phyloP scores from a whole-genome alignment of 2,329 filamentous ascomycete genomes.

The Aspergillus oerlinghausenensis region DNA sequence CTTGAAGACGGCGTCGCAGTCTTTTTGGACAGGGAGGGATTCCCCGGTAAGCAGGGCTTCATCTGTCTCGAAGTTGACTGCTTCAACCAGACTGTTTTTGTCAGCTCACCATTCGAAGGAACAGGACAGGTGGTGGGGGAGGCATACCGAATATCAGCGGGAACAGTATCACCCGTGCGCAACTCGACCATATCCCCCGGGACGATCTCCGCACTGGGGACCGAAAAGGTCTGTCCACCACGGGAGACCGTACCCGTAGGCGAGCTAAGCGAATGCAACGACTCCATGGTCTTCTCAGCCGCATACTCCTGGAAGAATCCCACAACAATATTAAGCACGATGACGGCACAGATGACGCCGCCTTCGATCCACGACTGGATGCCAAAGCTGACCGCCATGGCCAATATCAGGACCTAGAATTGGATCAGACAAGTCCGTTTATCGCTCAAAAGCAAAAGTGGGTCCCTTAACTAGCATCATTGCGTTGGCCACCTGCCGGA shows the following conservation, averaged over 20 bases:
- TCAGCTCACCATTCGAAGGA: no score
- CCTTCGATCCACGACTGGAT: conserved; percentile 57
- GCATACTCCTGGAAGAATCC: conserved; percentile 59
- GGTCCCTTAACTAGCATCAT: conserved; percentile 55
- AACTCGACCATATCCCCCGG: conserved; percentile 56
- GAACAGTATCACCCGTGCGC: conserved; percentile 57
- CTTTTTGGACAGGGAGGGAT: conserved; percentile 56
- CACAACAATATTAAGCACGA: conserved; percentile 54
- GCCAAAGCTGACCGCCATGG: conserved; percentile 62
- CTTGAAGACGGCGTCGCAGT: conserved; percentile 42
- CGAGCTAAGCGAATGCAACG: conserved; percentile 53
- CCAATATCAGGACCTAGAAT: conserved; percentile 66
- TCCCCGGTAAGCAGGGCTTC: conserved; percentile 61
- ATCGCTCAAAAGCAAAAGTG: conserved; percentile 10
- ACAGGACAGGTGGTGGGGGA: no score
- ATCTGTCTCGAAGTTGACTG: conserved; percentile 73
- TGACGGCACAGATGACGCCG: conserved; percentile 56
- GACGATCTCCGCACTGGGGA: conserved; percentile 56
- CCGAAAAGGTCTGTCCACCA: conserved; percentile 51
- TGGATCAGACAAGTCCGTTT: conserved; percentile 20
- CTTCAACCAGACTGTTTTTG: conserved; percentile 48
- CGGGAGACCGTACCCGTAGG: conserved; percentile 56
- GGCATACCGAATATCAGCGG: conserved; percentile 50
- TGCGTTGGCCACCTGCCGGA: conserved; percentile 64
- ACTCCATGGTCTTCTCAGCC: conserved; percentile 60